A percentile compares a stretch with the other conserved stretches of the same genome.
These are phyloP conservation scores for Castanea mollissima DNA, from an alignment of 306 rosid genomes.

Conservation along the genomic window DNA sequence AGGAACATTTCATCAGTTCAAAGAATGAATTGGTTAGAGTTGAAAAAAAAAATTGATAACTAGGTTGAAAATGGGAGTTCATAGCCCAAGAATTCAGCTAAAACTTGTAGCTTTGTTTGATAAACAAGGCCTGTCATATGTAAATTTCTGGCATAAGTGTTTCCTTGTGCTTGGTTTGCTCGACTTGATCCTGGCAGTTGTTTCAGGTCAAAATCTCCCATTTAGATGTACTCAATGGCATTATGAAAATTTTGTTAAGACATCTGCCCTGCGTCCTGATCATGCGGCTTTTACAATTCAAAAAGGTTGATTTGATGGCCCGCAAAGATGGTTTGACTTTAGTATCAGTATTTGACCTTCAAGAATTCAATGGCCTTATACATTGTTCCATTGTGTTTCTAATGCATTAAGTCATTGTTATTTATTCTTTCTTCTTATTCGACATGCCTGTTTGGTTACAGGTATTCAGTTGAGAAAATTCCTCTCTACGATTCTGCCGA, in stretches of 20 bases:
- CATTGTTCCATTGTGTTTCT: not conserved
- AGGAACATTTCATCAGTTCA: not conserved
- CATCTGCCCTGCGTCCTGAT: not conserved
- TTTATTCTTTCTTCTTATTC: slow-evolving; percentile 2
- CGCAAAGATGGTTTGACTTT: not conserved
- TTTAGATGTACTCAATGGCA: not conserved
- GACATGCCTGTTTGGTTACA: slow-evolving; percentile 29
- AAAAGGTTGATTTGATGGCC: not conserved
- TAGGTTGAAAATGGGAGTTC: not conserved
- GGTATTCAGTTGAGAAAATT: slow-evolving; percentile 94
- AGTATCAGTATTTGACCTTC: not conserved
- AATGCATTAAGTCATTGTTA: not conserved
- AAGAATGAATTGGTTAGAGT: not conserved
- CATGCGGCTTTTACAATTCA: not conserved
- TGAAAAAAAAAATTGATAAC: not conserved
- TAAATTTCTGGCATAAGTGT: not conserved
- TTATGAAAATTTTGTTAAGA: not conserved
- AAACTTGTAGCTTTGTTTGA: not conserved
- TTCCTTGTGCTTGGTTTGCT: not conserved
- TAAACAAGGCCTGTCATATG: not conserved
- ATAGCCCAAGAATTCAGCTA: not conserved
- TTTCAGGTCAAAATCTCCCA: not conserved
- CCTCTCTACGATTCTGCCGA: slow-evolving; percentile 93
- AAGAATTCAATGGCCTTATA: not conserved
- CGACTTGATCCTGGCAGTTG: not conserved